Percentiles rank a stretch among this genome's conserved stretches.
These are phyloP conservation scores for Acanthamoeba castellanii DNA, from an alignment of 208 protist genomes.

Conservation along the genomic window DNA sequence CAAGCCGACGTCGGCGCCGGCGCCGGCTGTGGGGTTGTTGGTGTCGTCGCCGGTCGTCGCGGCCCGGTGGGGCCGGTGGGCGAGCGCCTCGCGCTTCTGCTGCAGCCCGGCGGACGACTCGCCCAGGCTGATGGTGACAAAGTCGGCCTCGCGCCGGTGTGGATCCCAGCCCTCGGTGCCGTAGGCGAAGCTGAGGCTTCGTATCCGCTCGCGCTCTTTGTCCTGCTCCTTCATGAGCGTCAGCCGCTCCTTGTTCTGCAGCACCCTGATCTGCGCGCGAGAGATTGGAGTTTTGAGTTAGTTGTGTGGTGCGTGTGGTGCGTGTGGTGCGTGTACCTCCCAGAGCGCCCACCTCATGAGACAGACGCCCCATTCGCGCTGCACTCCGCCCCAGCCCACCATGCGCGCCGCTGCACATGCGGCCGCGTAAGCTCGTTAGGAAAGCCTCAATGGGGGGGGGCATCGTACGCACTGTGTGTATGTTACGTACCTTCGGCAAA, in stretches of 20 bases:
- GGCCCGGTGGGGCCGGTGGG: too few species aligned
- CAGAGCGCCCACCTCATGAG: conserved; percentile 41
- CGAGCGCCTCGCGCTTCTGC: neutral
- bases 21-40: neutral
- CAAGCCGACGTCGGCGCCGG: too few species aligned
- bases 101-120: neutral
- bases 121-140: conserved; percentile 54
- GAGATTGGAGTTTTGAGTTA: neutral
- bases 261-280: neutral
- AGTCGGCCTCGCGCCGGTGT: conserved; percentile 9
- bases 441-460: too few species aligned
- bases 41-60: neutral
- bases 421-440: too few species aligned
- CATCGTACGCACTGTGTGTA: too few species aligned
- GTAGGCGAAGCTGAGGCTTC: conserved; percentile 54
- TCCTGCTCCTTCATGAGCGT: conserved; percentile 39
- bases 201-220: conserved; percentile 37
- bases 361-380: conserved; percentile 29
- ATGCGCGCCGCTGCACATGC: neutral
- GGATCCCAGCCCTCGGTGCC: conserved; percentile 30
- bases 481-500: neutral
- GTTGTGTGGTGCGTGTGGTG: neutral
- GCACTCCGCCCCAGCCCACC: conserved; percentile 34
- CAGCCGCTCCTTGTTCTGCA: neutral
- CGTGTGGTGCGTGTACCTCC: neutral